These are phyloP conservation scores for Aspergillus quadrilineatus DNA, from an alignment of 2,329 filamentous ascomycete species.

Conservation along the genomic window DNA sequence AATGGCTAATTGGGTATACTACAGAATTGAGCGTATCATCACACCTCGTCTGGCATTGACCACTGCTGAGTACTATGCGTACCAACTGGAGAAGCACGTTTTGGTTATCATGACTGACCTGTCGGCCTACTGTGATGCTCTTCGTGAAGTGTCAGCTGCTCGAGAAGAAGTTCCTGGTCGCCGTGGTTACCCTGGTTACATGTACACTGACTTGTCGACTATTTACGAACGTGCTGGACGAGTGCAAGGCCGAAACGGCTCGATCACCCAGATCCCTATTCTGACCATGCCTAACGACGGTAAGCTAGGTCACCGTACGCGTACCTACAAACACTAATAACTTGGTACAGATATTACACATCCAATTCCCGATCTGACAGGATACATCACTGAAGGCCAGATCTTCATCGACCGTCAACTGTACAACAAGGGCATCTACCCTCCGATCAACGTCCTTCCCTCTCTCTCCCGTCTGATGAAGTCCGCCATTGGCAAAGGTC, in stretches of 20 bases:
- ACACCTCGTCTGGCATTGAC: constrained; percentile 97
- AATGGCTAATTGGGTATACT: constrained; percentile 11
- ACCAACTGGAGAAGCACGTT: constrained; percentile 99
- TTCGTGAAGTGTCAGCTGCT: constrained; percentile 96
- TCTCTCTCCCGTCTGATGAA: constrained; percentile 99
- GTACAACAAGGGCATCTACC: constrained; percentile 96
- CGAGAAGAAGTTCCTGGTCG: constrained; percentile 98
- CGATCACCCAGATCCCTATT: constrained; percentile 98
- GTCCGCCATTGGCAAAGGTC: constrained; percentile 95
- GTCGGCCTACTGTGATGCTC: constrained; percentile 95
- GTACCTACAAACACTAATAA: constrained; percentile 4
- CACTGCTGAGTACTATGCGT: constrained; percentile 99
- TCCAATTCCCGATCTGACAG: constrained; percentile 96
- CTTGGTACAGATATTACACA: constrained; percentile 79
- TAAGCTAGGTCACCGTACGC: constrained; percentile 29
- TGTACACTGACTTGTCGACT: constrained; percentile 99
- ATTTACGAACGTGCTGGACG: constrained; percentile 99
- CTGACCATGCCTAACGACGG: constrained; percentile 99
- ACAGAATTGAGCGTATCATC: constrained; percentile 97
- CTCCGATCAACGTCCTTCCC: constrained; percentile 96
- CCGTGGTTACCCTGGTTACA: constrained; percentile 99
- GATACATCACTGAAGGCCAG: constrained; percentile 98
- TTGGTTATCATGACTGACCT: constrained; percentile 97
- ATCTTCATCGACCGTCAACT: constrained; percentile 95
- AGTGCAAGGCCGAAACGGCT: constrained; percentile 94